Conservation (phyloP, 2,329 filamentous ascomycete genomes). For the Stachybotrys chartarum region DNA sequence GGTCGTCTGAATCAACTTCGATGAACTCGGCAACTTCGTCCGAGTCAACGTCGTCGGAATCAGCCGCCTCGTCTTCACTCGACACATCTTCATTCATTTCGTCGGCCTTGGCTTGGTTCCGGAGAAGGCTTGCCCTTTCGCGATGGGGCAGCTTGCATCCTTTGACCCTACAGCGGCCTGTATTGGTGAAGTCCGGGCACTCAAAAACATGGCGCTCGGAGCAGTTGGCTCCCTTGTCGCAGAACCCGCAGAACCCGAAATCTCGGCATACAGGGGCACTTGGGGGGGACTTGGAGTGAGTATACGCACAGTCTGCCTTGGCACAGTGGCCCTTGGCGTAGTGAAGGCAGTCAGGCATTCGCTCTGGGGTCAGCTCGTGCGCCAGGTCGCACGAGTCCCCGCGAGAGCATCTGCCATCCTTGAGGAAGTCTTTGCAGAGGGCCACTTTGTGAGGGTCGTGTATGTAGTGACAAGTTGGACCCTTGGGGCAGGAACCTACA, state of each 20-base stretch:
- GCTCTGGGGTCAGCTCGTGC: conserved; percentile 75
- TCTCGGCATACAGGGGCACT: conserved; percentile 72
- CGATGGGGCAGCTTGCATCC: conserved; percentile 83
- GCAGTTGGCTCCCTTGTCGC: conserved; percentile 73
- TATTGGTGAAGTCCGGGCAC: conserved; percentile 93
- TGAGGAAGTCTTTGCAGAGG: conserved; percentile 81
- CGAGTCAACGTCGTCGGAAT: conserved; percentile 74
- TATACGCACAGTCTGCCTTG: conserved; percentile 79
- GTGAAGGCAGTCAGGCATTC: conserved; percentile 82
- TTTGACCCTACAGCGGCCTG: conserved; percentile 71
- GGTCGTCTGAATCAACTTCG: conserved; percentile 44
- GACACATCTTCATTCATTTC: conserved; percentile 62
- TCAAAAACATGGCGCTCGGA: conserved; percentile 81
- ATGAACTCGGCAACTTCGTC: conserved; percentile 65
- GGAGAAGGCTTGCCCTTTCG: conserved; percentile 74
- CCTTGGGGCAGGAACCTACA: conserved; percentile 78
- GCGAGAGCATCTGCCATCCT: conserved; percentile 68
- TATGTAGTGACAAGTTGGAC: conserved; percentile 68
- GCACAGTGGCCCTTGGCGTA: conserved; percentile 86
- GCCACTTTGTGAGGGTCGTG: conserved; percentile 86
- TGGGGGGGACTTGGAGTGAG: conserved; percentile 73
- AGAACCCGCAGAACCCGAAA: conserved; percentile 85
- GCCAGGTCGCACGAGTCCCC: conserved; percentile 84
- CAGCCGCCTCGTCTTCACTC: conserved; percentile 66
- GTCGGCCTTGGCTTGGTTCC: conserved; percentile 55